Base-by-base conservation (phyloP, 148 eudicot genomes). In the Salicornia ramosissima region DNA sequence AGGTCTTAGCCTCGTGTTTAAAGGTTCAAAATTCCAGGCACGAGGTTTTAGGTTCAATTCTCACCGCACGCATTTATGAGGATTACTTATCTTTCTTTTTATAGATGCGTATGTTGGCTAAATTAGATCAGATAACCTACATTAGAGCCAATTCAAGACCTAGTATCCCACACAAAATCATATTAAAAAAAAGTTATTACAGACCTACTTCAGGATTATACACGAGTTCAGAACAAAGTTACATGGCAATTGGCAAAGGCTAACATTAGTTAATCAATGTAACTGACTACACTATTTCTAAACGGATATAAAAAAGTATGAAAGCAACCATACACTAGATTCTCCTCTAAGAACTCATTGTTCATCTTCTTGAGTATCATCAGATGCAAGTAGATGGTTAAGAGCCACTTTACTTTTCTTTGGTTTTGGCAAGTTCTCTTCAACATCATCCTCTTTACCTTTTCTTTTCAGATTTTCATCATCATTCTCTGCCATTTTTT, bases 401-500 rank as follows among this genome's bases (percentile, higher is more conserved):
- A 92, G 86, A 25, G 85, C 77, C 57, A 92, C 88, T 77, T 83
- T 92, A 42, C 87, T 56, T 77, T 86, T 90, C 88, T 92, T 92
- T 0, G 87, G 67, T 65, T 75, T 78, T 9, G 73, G 56, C 16
- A 52, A 14, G 55, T 54, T 74, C 50, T 79, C 85, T 24, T 61
- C 52, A 50, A 49, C 68, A 33, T 52, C 81, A 18, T 77, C 89
- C 29, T 80, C 84, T 12, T 72, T 82, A 30, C 59, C 80, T 72
- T 84, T 89, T 67, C 96, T 80, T 75, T 90, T 88, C 19, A 69
- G 58, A 67, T 80, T 83, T 51, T 83, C 90, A 53, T 77, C 71
- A 24, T 30, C 59, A 58, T 40, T 53, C 30, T 73, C 81, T 30
- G 68, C 77, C 19, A 24, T 78, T 56, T 81, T 75, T 63, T 28